Evolutionary conservation across 2,329 filamentous ascomycete genomes (phyloP).

Genomic region (Penicillium sp.): DNA sequence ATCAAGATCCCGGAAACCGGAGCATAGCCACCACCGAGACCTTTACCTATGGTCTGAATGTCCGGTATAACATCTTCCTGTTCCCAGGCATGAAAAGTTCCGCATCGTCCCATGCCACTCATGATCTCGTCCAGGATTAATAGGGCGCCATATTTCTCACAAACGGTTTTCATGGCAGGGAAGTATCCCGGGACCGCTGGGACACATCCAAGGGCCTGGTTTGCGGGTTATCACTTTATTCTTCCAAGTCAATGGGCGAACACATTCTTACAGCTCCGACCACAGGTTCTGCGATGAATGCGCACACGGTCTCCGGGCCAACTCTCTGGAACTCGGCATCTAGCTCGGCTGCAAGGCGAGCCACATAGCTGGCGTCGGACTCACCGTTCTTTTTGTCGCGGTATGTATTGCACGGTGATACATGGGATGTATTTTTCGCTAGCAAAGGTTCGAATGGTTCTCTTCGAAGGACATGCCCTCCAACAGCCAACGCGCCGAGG

Average conservation of each 20-base stretch:
- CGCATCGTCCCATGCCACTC: constrained; percentile 63
- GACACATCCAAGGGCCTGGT: constrained; percentile 65
- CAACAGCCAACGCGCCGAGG: constrained; percentile 64
- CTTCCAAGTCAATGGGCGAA: neutral
- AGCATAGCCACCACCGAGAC: constrained; percentile 58
- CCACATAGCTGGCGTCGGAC: constrained; percentile 60
- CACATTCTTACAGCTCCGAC: constrained; percentile 62
- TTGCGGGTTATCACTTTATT: neutral
- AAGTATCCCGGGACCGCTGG: constrained; percentile 69
- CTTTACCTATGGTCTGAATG: constrained; percentile 62
- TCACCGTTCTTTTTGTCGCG: constrained; percentile 56
- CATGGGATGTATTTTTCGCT: constrained; percentile 56
- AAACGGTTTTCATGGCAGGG: constrained; percentile 65
- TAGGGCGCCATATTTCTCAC: constrained; percentile 69
- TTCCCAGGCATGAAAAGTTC: constrained; percentile 61
- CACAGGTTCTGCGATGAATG: constrained; percentile 72
- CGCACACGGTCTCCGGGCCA: constrained; percentile 66
- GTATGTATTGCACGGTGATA: constrained; percentile 69
- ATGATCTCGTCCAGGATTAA: constrained; percentile 81
- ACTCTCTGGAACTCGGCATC: constrained; percentile 66
- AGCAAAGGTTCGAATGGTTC: constrained; percentile 63
- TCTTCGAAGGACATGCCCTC: constrained; percentile 63
- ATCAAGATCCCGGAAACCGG: constrained; percentile 59
- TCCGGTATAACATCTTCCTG: constrained; percentile 60
- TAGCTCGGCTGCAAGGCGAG: constrained; percentile 63